A percentile compares a stretch with the other conserved stretches of the same genome.
phyloP scores from a whole-genome alignment of 768 basidiomycete genomes.

The Sporobolomyces roseus region DNA sequence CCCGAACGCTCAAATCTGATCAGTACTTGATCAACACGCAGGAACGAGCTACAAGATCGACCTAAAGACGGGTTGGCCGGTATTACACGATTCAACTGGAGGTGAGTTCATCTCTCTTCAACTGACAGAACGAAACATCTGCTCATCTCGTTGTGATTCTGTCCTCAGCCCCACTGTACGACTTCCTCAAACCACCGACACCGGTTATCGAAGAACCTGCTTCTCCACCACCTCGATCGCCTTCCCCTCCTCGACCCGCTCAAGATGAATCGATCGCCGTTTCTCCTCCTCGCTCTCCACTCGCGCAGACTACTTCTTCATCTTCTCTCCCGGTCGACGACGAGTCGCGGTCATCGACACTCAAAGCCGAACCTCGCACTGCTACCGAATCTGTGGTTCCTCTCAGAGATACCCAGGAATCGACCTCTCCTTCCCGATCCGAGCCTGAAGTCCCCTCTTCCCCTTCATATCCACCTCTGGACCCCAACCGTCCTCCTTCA shows the following conservation, averaged over 20 bases:
- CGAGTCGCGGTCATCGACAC: no score
- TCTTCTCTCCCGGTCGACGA: no score
- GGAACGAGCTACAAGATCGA: slow-evolving; percentile 29
- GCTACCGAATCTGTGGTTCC: no score
- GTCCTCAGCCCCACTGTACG: slow-evolving; percentile 19
- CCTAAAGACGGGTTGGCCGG: slow-evolving; percentile 22
- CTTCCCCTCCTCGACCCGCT: background rate
- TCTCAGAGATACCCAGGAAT: no score
- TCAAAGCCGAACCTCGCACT: no score
- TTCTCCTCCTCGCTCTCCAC: background rate
- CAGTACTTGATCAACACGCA: background rate
- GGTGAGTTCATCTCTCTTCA: background rate
- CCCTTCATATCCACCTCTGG: background rate
- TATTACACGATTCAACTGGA: slow-evolving; percentile 19
- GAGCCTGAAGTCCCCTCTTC: background rate
- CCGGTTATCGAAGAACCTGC: background rate
- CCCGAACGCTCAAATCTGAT: background rate
- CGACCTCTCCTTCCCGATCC: background rate
- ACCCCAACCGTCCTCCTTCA: slow-evolving; percentile 46
- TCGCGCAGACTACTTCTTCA: background rate
- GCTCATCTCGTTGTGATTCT: no score
- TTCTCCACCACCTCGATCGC: background rate
- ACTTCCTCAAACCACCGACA: slow-evolving; percentile 21
- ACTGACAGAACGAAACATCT: background rate
- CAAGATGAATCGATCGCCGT: background rate